Conservation (phyloP, 2,329 filamentous ascomycete species). For the Coniella lustricola region DNA sequence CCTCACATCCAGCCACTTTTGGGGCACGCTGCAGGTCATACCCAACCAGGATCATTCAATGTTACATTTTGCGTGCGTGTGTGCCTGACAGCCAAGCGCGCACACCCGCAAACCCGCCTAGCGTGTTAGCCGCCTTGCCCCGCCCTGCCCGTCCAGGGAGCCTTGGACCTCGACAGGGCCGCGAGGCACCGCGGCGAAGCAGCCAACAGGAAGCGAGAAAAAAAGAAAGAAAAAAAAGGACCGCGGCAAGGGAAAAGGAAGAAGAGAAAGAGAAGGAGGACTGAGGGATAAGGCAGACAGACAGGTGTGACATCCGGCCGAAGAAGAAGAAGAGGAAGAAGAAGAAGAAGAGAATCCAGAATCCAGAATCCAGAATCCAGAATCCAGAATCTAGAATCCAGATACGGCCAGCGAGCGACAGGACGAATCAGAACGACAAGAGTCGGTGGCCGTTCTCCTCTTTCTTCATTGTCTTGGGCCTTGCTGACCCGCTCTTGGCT, state of each 20-base stretch:
- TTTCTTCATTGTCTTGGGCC: no score
- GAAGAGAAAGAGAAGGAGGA: neutral
- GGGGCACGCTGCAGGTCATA: no score
- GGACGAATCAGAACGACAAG: no score
- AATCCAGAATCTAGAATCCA: no score
- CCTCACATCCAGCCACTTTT: no score
- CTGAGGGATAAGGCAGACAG: neutral
- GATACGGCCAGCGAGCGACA: no score
- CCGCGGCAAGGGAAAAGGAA: neutral
- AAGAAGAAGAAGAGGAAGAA: neutral
- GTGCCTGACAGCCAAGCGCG: slow-evolving; percentile 3
- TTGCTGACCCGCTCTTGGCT: no score
- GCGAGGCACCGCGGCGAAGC: neutral
- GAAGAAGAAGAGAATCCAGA: neutral
- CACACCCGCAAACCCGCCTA: neutral
- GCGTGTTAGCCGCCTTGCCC: slow-evolving; percentile 1
- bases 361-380: no score
- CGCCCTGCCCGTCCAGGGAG: neutral
- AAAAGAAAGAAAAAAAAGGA: neutral
- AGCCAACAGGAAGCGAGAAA: neutral
- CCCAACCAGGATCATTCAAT: no score
- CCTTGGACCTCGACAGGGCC: neutral
- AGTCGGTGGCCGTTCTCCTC: no score
- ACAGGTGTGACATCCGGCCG: no score
- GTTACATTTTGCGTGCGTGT: no score